phyloP scores from a whole-genome alignment of 306 rosid genomes.

The Cicer arietinum region DNA sequence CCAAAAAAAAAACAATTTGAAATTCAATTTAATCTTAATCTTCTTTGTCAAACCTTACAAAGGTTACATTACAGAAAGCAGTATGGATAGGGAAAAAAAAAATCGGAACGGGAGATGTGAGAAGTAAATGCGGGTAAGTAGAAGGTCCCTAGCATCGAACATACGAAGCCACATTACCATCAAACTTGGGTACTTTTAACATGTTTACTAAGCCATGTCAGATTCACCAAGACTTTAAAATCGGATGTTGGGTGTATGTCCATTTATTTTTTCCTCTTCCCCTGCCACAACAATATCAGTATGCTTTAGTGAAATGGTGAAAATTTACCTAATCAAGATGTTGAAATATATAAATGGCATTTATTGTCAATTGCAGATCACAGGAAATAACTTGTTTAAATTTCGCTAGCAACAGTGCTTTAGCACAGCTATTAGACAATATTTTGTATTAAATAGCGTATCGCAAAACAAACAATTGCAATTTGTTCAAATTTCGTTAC shows the following conservation, averaged over 20 bases:
- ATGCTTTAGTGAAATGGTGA: slow-evolving; percentile 28
- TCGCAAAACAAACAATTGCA: no score
- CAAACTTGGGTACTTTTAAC: neutral
- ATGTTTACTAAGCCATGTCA: slow-evolving; percentile 28
- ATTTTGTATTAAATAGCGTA: no score
- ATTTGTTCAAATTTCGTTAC: no score
- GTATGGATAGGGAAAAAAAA: neutral
- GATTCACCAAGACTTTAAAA: slow-evolving; percentile 24
- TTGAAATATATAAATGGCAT: neutral
- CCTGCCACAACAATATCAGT: slow-evolving; percentile 60
- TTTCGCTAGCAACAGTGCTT: no score
- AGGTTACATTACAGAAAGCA: neutral
- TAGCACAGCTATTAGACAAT: no score
- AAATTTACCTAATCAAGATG: neutral
- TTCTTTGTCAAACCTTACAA: slow-evolving; percentile 15
- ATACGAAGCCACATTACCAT: slow-evolving; percentile 2
- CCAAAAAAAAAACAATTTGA: neutral
- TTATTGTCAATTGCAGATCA: no score
- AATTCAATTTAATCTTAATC: slow-evolving; percentile 8
- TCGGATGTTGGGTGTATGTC: neutral
- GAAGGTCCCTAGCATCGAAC: neutral
- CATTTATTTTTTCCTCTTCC: slow-evolving; percentile 77
- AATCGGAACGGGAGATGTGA: neutral
- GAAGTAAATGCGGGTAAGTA: neutral
- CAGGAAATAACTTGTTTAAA: no score